A percentile compares a stretch with the other conserved stretches of the same genome.
phyloP scores from a whole-genome alignment of 2,329 filamentous ascomycete genomes.

The Alternaria longipes region DNA sequence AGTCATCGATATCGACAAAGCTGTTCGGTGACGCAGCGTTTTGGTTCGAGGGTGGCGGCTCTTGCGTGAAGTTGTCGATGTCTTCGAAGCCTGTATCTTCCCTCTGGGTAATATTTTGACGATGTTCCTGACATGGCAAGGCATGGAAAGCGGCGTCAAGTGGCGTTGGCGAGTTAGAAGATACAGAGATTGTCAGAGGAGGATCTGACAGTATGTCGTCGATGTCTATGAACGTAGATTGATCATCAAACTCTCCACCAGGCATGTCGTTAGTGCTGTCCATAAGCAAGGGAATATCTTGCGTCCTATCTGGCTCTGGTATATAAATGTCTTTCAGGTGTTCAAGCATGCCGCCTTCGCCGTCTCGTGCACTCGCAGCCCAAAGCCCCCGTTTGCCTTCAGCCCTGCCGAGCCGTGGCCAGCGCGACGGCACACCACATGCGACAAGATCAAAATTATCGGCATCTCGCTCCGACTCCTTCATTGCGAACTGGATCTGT shows the following conservation, averaged over 20 bases:
- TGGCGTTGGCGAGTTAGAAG: slow-evolving; percentile 36
- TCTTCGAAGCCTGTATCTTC: slow-evolving; percentile 28
- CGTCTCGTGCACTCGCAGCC: slow-evolving; percentile 47
- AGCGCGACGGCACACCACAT: slow-evolving; percentile 13
- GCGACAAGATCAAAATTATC: neutral
- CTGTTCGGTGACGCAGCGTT: slow-evolving; percentile 28
- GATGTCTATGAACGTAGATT: slow-evolving; percentile 28
- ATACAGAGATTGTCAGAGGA: slow-evolving; percentile 24
- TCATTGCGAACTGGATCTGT: slow-evolving; percentile 47
- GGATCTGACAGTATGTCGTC: slow-evolving; percentile 25
- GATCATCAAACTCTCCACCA: neutral
- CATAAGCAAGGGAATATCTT: slow-evolving; percentile 43
- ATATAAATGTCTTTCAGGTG: slow-evolving; percentile 37
- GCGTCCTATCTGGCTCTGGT: slow-evolving; percentile 42
- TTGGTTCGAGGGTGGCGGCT: slow-evolving; percentile 41
- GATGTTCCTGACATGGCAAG: neutral
- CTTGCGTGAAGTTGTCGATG: slow-evolving; percentile 35
- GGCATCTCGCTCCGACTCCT: slow-evolving; percentile 44
- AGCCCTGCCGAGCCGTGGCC: slow-evolving; percentile 30
- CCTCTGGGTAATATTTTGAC: neutral
- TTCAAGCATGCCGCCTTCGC: slow-evolving; percentile 42
- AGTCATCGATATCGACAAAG: slow-evolving; percentile 41
- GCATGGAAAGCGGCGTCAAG: slow-evolving; percentile 1
- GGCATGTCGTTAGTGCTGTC: slow-evolving; percentile 23
- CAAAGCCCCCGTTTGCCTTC: slow-evolving; percentile 41